Percentiles rank a stretch among this genome's conserved stretches.
Conservation (phyloP, 2,329 filamentous ascomycete genomes). For the Colletotrichum siamense region DNA sequence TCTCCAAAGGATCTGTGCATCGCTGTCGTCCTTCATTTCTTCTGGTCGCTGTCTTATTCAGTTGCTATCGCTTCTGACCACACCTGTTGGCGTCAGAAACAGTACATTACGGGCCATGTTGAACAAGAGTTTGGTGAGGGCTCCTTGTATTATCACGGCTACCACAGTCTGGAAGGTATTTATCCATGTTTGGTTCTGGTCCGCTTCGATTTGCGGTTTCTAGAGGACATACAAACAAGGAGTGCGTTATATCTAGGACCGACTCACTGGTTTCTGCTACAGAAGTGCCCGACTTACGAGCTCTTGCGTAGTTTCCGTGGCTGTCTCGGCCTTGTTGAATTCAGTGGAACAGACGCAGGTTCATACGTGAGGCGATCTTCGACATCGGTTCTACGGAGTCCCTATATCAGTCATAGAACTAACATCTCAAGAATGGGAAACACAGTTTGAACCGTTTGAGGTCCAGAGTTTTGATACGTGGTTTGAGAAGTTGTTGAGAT, state of each 20-base stretch:
- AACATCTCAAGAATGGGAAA: no score
- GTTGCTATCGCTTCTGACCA: background rate
- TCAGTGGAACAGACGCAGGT: no score
- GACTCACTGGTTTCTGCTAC: background rate
- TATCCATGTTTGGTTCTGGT: no score
- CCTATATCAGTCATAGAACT: no score
- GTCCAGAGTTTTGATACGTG: no score
- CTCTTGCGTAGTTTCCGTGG: background rate
- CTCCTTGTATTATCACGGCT: background rate
- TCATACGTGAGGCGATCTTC: no score
- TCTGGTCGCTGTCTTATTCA: background rate
- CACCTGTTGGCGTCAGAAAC: no score
- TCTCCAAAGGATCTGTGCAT: fast-evolving
- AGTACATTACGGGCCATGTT: background rate
- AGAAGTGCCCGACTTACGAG: background rate
- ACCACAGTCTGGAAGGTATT: background rate
- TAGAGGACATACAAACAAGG: background rate
- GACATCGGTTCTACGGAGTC: no score
- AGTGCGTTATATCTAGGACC: background rate
- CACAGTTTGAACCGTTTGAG: no score
- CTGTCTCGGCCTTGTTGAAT: background rate
- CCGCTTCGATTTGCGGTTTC: background rate
- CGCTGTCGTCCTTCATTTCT: background rate
- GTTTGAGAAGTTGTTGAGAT: no score
- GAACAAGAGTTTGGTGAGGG: background rate